Evolutionary conservation across 805 yeast species (phyloP).

Genomic region (Limtongozyma cylindracea): DNA sequence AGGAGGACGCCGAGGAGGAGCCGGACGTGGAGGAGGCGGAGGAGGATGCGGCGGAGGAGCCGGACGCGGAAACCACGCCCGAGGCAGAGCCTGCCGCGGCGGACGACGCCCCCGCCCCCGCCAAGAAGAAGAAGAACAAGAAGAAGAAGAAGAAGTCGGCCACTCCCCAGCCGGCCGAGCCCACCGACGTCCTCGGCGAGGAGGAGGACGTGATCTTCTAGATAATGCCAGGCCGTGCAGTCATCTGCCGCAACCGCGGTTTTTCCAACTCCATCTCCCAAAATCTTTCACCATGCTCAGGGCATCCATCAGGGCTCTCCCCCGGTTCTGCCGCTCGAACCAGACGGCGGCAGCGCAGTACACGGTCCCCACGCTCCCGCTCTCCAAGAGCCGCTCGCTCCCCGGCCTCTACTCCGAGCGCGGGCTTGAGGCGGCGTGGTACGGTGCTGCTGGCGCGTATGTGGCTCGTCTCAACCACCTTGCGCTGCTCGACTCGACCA

Average conservation of each 20-base stretch:
- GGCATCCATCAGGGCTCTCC: no score
- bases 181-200: conserved; percentile 9
- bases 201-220: conserved; percentile 21
- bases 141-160: conserved; percentile 2
- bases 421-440: conserved; percentile 27
- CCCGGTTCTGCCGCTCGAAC: no score
- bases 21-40: conserved; percentile 2
- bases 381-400: no score
- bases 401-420: conserved; percentile 22
- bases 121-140: conserved; percentile 2
- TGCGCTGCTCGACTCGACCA: conserved; percentile 7
- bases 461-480: conserved; percentile 15
- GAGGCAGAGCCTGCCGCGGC: conserved; percentile 4
- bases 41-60: conserved; percentile 3
- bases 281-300: no score
- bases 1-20: conserved; percentile 3
- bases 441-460: conserved; percentile 13
- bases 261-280: no score
- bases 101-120: conserved; percentile 3
- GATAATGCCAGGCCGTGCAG: background rate
- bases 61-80: no score
- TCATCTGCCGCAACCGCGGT: no score
- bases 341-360: no score
- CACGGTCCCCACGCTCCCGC: no score
- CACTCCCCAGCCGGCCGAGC: conserved; percentile 2